Conservation (phyloP, 768 basidiomycete genomes). For the Russula abietina region DNA sequence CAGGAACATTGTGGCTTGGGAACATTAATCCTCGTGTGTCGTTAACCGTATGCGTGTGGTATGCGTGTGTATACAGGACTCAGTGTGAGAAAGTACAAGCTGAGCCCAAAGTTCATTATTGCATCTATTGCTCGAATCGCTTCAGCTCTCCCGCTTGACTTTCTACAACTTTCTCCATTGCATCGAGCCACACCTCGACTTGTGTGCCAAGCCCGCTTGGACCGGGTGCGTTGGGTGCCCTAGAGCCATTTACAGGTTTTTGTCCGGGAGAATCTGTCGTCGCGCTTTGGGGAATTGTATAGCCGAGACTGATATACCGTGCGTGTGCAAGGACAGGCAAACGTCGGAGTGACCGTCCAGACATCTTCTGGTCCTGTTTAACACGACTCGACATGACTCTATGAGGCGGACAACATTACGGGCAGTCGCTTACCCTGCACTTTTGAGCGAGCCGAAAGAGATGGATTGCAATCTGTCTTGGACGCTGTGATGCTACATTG, state of each 20-base stretch:
- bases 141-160: conserved; percentile 50
- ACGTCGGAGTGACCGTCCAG: conserved; percentile 84
- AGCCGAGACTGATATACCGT: conserved; percentile 53
- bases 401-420: neutral
- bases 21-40: conserved; percentile 1
- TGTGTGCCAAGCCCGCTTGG: conserved; percentile 32
- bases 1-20: neutral
- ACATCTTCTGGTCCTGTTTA: conserved; percentile 66
- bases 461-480: conserved; percentile 49
- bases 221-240: neutral
- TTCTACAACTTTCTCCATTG: conserved; percentile 72
- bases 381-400: neutral
- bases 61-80: neutral
- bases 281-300: neutral
- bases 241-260: conserved; percentile 11
- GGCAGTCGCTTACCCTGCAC: conserved; percentile 59
- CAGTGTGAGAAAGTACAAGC: neutral
- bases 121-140: conserved; percentile 34
- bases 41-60: neutral
- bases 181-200: conserved; percentile 74
- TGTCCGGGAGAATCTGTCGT: conserved; percentile 3
- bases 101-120: neutral
- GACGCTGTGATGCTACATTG: conserved; percentile 36
- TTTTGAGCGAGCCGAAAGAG: conserved; percentile 63
- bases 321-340: conserved; percentile 94